Base-by-base conservation (phyloP, 106 monocot genomes). In the Phalaenopsis aphrodite region DNA sequence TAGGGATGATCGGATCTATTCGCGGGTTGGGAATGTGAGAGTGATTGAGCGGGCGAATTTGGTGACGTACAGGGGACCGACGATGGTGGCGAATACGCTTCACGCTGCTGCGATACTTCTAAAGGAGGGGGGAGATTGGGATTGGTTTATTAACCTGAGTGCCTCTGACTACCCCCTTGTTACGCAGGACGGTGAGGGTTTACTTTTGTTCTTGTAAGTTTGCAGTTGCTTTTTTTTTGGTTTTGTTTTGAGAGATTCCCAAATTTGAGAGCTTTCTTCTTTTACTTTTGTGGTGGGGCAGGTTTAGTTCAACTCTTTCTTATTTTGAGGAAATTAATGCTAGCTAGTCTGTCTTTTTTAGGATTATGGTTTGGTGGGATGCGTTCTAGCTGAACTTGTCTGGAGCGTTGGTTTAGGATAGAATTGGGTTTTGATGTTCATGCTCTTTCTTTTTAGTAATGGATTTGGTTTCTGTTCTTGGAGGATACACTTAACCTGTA, bases 31-130 rank as follows among this genome's bases (percentile, higher is more conserved):
- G 24, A 87, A 87, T 48, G 87, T 87, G 0, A 77, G 82, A 81
- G 87, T 87, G 7, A 57, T 87, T 55, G 30, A 75, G 57, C 81
- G 79, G 56, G 87, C 87, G 19, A 87, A 87, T 11, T 78, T 87
- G 75, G 87, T 87, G 56, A 90, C 90, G 7, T 88, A 90, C 78
- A 58, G 90, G 55, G 90, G 90, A 1, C 90, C 90, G 9, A 88
- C 90, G n/a, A 90, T 88, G 90, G 90, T 90, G 23, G 76, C 90
- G 4, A 90, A 90, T 79, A 90, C 90, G 14, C 88, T 90, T 75
- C 90, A 88, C 56, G 90, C 88, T 68, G 88, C 88, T 15, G 84
- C 90, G 5, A 82, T 88, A n/a, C 74, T 90, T 67, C 64, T 90
- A 8, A 86, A 82, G 79, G 82, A 86, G 41, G 76, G 41, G 48